phyloP scores from a whole-genome alignment of 805 yeast genomes.

The Candida golubevii region DNA sequence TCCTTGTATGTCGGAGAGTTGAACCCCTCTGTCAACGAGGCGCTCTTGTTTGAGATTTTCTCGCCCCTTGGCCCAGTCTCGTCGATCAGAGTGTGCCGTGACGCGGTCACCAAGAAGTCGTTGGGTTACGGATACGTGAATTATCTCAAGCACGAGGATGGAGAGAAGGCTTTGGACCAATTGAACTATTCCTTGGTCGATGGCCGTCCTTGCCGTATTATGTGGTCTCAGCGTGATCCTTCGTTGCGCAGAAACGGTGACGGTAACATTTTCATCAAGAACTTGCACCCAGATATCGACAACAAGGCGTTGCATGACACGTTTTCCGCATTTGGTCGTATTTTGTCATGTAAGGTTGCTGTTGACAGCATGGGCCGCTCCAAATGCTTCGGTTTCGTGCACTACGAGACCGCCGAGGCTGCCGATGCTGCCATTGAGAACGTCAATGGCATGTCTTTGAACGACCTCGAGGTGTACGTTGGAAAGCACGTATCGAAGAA shows the following conservation, averaged over 20 bases:
- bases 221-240: conserved; percentile 99
- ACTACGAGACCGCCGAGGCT: conserved; percentile 87
- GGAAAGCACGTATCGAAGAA: conserved; percentile 89
- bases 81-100: conserved; percentile 98
- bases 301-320: conserved; percentile 98
- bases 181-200: conserved; percentile 91
- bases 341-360: conserved; percentile 95
- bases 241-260: conserved; percentile 90
- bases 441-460: conserved; percentile 96
- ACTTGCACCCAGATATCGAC: conserved; percentile 96
- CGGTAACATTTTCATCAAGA: conserved; percentile 96
- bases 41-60: conserved; percentile 89
- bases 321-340: conserved; percentile 92
- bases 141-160: conserved; percentile 85
- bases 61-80: conserved; percentile 93
- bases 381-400: conserved; percentile 96
- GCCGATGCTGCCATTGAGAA: conserved; percentile 94
- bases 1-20: conserved; percentile 97
- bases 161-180: conserved; percentile 90
- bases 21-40: conserved; percentile 89
- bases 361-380: conserved; percentile 88
- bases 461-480: conserved; percentile 92
- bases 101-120: conserved; percentile 93
- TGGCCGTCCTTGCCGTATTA: conserved; percentile 96
- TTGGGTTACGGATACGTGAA: conserved; percentile 98